phyloP scores from a whole-genome alignment of 306 rosid species.

The Phaseolus lunatus region DNA sequence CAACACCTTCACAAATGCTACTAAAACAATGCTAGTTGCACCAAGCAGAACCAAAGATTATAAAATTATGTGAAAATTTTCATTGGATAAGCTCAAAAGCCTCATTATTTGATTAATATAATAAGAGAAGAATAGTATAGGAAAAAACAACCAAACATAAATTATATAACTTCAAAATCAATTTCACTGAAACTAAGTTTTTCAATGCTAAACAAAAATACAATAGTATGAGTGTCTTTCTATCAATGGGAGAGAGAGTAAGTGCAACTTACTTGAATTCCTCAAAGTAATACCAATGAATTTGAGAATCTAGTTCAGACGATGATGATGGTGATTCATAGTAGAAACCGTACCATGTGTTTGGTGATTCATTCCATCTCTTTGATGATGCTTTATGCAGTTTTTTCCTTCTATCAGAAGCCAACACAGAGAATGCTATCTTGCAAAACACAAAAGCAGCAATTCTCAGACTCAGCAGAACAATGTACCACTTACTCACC shows the following conservation, averaged over 20 bases:
- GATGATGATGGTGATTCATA: background rate
- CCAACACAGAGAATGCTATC: slow-evolving; percentile 71
- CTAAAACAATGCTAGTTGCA: background rate
- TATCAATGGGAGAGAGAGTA: background rate
- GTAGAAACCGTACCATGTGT: background rate
- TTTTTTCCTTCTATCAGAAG: slow-evolving; percentile 54
- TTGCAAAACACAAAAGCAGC: slow-evolving; percentile 61
- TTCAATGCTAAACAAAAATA: too few species aligned
- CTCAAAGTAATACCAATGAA: slow-evolving; percentile 28
- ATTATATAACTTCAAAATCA: too few species aligned
- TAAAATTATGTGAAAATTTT: too few species aligned
- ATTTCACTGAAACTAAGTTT: too few species aligned
- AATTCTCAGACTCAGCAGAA: slow-evolving; percentile 62
- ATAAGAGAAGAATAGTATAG: too few species aligned
- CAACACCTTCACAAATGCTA: background rate
- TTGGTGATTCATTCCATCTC: background rate
- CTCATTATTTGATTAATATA: too few species aligned
- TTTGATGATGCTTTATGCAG: background rate
- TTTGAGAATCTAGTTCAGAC: background rate
- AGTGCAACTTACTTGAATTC: slow-evolving; percentile 60
- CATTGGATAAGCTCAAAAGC: too few species aligned
- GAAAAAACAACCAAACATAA: too few species aligned
- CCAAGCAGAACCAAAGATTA: background rate
- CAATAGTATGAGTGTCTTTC: too few species aligned
- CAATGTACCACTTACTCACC: slow-evolving; percentile 52